phyloP scores from a whole-genome alignment of 768 basidiomycete species.

The Tricholoma saponaceum region DNA sequence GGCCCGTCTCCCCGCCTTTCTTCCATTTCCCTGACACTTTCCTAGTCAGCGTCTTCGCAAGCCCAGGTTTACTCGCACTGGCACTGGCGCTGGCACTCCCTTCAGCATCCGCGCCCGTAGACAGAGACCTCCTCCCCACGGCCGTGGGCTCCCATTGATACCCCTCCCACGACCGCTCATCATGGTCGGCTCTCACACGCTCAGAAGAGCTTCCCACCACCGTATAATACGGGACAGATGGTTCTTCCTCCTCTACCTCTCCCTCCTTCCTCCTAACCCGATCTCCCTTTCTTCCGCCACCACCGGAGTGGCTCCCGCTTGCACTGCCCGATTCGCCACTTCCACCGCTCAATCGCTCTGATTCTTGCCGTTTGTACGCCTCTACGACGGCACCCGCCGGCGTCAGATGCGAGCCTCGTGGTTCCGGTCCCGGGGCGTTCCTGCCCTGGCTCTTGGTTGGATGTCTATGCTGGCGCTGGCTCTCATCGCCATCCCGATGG shows the following conservation, averaged over 20 bases:
- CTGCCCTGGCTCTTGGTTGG: background rate
- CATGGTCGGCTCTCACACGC: slow-evolving; percentile 39
- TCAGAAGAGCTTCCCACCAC: slow-evolving; percentile 47
- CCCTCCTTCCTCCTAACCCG: no score
- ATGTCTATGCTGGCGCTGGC: background rate
- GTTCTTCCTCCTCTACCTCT: slow-evolving; percentile 18
- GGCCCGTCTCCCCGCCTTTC: slow-evolving; percentile 16
- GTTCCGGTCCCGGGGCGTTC: background rate
- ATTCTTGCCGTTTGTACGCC: slow-evolving; percentile 45
- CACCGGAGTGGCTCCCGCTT: background rate
- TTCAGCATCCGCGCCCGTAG: background rate
- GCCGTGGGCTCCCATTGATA: slow-evolving; percentile 3
- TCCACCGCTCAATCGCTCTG: slow-evolving; percentile 7
- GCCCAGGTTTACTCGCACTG: slow-evolving; percentile 8
- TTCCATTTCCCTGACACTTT: slow-evolving; percentile 33
- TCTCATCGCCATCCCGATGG: background rate
- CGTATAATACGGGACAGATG: slow-evolving; percentile 48
- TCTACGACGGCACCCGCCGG: slow-evolving; percentile 43
- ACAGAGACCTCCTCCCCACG: background rate
- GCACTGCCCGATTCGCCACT: background rate
- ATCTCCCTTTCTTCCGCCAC: slow-evolving; percentile 6
- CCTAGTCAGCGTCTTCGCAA: slow-evolving; percentile 24
- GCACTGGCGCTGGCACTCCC: slow-evolving; percentile 3
- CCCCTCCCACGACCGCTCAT: slow-evolving; percentile 28
- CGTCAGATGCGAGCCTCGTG: slow-evolving; percentile 27